Base-by-base conservation (phyloP, 306 rosid genomes). In the Fagus crenata region DNA sequence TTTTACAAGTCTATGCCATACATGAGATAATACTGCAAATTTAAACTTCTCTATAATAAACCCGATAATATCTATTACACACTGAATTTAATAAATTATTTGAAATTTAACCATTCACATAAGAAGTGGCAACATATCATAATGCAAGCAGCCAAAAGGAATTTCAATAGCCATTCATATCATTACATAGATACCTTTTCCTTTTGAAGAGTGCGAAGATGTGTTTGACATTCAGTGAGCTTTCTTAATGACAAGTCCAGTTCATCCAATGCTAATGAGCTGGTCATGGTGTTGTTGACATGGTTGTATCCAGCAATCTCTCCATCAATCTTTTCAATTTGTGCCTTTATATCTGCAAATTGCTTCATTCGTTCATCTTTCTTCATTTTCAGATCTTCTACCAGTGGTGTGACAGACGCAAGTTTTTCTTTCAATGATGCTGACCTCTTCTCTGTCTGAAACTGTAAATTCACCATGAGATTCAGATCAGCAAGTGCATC, bases 361-460 rank as follows among this genome's bases (percentile, higher is more conserved):
- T 92, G 98, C 81, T 88, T 92, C 81, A 87, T 70, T 72, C 98
- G 90, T 79, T 92, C 92, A 31, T 90, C 97, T 77, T 88, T 89
- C 87, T 86, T 90, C 82, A 70, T 77, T 85, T 85, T 92, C 80
- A 95, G 82, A 69, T 92, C 89, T 67, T 95, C 97, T 59, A 92
- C 89, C 77, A 92, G 81, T 33, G 98, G 98, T 80, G 90, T 84
- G 58, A 95, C 90, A 71, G 92, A 90, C 49, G 97, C 89, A 78
- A 95, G 93, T 78, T 95, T 95, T 74, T 88, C 91, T 83, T 90
- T 95, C 87, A 95, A 79, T 14, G 98, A 90, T 53, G 82, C 80
- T 31, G 88, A 87, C 85, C 90, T 87, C 85, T 89, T 90, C 75
- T 92, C 96, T 31, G 43, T 51, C 88, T 86, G 91, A 72, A 84